Conservation (phyloP, 441 rosid species). For the Gossypium davidsonii region DNA sequence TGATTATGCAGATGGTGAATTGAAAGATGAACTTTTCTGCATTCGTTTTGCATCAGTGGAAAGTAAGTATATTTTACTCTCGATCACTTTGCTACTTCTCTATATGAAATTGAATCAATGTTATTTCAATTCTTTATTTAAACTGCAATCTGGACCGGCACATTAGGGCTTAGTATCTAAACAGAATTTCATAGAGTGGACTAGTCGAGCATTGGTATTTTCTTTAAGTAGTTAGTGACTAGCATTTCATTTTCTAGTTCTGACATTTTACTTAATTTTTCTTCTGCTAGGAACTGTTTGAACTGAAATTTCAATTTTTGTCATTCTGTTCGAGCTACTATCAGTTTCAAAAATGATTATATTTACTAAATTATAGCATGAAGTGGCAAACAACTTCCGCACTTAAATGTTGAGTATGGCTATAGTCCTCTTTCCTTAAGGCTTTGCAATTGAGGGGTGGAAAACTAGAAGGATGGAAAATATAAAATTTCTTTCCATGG, state of each 20-base stretch:
- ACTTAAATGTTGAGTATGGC: not conserved
- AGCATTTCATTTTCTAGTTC: not conserved
- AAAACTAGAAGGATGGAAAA: too few relatives aligned
- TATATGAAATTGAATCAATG: not conserved
- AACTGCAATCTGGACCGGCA: not conserved
- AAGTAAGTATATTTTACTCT: slow-evolving; percentile 41
- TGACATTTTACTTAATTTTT: not conserved
- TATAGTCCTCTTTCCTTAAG: not conserved
- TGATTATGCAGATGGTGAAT: slow-evolving; percentile 81
- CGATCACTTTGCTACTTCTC: not conserved
- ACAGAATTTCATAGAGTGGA: not conserved
- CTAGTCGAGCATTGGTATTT: not conserved
- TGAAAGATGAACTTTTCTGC: slow-evolving; percentile 76
- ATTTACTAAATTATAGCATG: not conserved
- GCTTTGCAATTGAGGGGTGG: too few relatives aligned
- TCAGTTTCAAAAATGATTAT: not conserved
- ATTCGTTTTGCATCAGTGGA: slow-evolving; percentile 65
- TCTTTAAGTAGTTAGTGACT: not conserved
- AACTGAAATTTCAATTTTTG: not conserved
- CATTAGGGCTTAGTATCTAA: not conserved
- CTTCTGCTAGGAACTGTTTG: not conserved
- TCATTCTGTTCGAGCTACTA: not conserved
- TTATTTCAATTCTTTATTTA: not conserved
- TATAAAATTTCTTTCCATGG: too few relatives aligned
- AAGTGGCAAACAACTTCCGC: not conserved